Base-by-base conservation (phyloP, 805 yeast genomes). In the Zygotorulaspora chibaensis region DNA sequence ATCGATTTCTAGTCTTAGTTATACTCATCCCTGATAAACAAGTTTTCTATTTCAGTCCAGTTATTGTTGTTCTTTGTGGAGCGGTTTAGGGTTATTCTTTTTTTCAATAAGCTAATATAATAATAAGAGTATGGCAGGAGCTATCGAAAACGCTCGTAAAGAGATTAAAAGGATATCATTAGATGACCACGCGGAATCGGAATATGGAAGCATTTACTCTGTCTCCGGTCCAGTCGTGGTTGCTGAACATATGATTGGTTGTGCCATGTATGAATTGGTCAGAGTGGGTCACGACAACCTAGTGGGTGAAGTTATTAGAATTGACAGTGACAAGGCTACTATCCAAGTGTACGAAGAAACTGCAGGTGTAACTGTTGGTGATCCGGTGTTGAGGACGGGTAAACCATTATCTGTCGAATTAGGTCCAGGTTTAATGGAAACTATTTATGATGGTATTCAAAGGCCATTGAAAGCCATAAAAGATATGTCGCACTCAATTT, bases 391-490 rank as follows among this genome's bases (percentile, higher is more conserved):
- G 62, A 84, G 99, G 75, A 93, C 99, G 6, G 99, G 99, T 54
- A 89, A 93, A 71, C 99, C 99, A n/a, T 76, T 93, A 58, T 89
- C 97, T 42, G 99, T 93, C 44, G 99, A 93, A 73, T 76, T 93
- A 66, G 99, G 99, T 65, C 99, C 99, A 26, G 99, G 99, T 68
- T 79, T 93, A 62, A 90, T 93, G 96, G 99, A 93, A 73, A 93
- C 96, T 57, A 93, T 93, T 67, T 93, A 93, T 66, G 99, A 93
- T 71, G 99, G 99, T 77, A 93, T 93, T 69, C 99, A 93, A 74
- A 88, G 99, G 76, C 99, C 99, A 37, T 80, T 93, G 69, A 87
- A 87, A 70, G 88, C 95, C 39, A 93, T 93, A 64, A 86, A 84
- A 67, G 95, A 90, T 54, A 66, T 69, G 42, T 83, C 97, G 18